Evolutionary conservation across 176 grass and related monocot species (phyloP).

Genomic region (Aegilops bicornis): DNA sequence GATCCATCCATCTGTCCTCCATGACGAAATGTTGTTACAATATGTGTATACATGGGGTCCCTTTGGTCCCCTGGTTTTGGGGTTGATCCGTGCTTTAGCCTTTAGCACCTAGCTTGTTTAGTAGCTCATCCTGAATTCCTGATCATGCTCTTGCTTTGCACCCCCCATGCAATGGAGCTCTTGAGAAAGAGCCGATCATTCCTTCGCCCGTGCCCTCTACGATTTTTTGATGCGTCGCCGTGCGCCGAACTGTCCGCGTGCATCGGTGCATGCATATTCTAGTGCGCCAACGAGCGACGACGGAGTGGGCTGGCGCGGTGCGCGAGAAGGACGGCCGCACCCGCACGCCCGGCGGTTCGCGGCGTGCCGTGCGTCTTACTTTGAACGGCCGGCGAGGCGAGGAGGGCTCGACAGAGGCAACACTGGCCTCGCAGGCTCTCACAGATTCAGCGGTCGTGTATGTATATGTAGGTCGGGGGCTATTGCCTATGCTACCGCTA

Average conservation of each 20-base stretch:
- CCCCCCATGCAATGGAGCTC: too few species aligned
- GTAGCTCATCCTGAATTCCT: constrained; percentile 12
- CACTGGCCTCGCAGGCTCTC: too few species aligned
- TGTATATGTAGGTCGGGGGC: too few species aligned
- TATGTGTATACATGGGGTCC: neutral
- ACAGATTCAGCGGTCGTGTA: too few species aligned
- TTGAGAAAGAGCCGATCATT: constrained; percentile 37
- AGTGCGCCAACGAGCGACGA: neutral
- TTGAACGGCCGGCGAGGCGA: constrained; percentile 25
- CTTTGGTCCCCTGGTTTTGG: constrained; percentile 20
- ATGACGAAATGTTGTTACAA: neutral
- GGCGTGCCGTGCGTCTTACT: neutral
- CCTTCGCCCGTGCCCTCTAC: too few species aligned
- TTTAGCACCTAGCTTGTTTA: neutral
- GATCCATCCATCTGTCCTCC: neutral
- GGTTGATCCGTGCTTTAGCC: too few species aligned
- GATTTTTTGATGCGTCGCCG: too few species aligned
- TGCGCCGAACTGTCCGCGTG: neutral
- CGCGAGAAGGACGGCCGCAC: neutral
- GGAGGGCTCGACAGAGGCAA: too few species aligned
- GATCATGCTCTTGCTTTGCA: neutral
- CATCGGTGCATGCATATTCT: neutral
- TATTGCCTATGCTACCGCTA: too few species aligned
- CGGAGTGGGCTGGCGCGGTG: neutral
- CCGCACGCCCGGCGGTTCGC: neutral